phyloP scores from a whole-genome alignment of 352 stramenopile species.

The Nothophytophthora sp. region DNA sequence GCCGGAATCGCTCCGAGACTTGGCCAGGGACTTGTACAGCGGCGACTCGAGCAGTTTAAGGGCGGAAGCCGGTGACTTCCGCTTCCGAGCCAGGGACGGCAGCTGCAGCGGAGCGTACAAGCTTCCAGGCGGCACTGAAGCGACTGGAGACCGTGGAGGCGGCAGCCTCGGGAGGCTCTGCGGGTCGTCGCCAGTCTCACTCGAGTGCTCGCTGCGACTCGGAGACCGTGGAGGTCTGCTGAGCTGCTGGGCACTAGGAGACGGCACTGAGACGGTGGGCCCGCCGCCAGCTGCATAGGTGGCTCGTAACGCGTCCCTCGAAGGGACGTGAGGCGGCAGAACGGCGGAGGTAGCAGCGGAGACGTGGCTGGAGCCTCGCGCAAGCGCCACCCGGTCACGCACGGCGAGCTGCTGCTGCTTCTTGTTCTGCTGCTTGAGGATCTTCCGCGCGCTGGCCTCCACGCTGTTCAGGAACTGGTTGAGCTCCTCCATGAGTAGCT shows the following conservation, averaged over 20 bases:
- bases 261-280: conserved; percentile 47
- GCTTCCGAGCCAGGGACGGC: conserved; percentile 35
- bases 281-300: conserved; percentile 53
- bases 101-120: conserved; percentile 24
- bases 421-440: conserved; percentile 84
- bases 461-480: conserved; percentile 83
- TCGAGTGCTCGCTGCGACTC: conserved; percentile 30
- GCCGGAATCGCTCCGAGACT: conserved; percentile 38
- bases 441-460: conserved; percentile 69
- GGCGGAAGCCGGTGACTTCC: conserved; percentile 19
- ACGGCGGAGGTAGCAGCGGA: conserved; percentile 9
- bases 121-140: conserved; percentile 17
- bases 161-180: conserved; percentile 15
- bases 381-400: conserved; percentile 45
- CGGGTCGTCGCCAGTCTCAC: conserved; percentile 8
- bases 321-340: conserved; percentile 21
- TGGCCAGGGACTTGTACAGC: conserved; percentile 74
- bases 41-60: conserved; percentile 72
- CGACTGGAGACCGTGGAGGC: conserved; percentile 23
- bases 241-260: conserved; percentile 12
- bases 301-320: conserved; percentile 60
- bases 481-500: conserved; percentile 78
- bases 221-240: conserved; percentile 10
- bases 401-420: conserved; percentile 64
- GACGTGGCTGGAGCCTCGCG: conserved; percentile 20